Evolutionary conservation across 345 rosid genomes (phyloP).

Genomic region (Linum trigynum): DNA sequence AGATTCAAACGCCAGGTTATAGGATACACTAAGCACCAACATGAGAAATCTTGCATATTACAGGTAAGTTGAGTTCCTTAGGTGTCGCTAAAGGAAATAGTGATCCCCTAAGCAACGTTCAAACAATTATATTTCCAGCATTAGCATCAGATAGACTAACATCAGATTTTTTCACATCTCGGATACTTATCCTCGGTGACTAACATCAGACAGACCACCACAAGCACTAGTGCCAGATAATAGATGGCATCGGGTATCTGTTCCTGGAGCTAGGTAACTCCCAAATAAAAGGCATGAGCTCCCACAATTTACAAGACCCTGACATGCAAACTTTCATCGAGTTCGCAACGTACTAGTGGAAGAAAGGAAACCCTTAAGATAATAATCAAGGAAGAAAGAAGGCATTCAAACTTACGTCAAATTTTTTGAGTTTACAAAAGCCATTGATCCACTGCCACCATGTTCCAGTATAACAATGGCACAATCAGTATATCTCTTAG

Average conservation of each 20-base stretch:
- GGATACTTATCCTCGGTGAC: neutral
- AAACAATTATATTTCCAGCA: neutral
- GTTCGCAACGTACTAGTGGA: neutral
- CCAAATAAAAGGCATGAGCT: neutral
- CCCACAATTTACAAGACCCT: neutral
- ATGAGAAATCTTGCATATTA: no score
- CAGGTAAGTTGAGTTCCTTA: neutral
- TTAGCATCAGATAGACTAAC: neutral
- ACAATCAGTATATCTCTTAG: slow-evolving; percentile 88
- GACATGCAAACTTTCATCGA: neutral
- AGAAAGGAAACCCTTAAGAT: neutral
- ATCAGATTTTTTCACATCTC: neutral
- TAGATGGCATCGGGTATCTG: neutral
- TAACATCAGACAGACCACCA: neutral
- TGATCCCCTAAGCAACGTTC: neutral
- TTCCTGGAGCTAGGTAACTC: neutral
- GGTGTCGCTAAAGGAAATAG: neutral
- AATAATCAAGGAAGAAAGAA: neutral
- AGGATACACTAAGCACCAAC: neutral
- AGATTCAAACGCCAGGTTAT: neutral
- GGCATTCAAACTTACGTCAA: slow-evolving; percentile 51
- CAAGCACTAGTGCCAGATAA: neutral
- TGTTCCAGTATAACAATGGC: slow-evolving; percentile 83
- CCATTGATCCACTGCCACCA: slow-evolving; percentile 87
- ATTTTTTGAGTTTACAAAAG: slow-evolving; percentile 58